Conservation (phyloP, 1,284 basidiomycete genomes). For the Ceratobasidium sp. region DNA sequence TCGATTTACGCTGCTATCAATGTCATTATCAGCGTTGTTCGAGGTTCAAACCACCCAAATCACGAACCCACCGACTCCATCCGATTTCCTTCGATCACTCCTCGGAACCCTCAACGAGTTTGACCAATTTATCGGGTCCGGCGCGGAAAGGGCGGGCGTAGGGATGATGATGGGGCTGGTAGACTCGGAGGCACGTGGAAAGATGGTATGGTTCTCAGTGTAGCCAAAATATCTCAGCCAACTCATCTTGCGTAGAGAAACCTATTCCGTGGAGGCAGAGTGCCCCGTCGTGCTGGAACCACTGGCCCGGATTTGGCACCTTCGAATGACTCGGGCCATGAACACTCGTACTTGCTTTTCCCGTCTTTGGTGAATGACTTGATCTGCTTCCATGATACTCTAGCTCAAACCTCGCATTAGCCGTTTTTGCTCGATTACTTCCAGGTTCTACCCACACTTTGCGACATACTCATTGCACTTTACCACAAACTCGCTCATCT, state of each 20-base stretch:
- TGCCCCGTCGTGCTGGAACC: slow-evolving; percentile 22
- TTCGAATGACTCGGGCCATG: slow-evolving; percentile 31
- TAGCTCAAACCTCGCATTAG: slow-evolving; percentile 53
- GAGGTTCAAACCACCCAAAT: slow-evolving; percentile 64
- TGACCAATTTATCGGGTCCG: slow-evolving; percentile 60
- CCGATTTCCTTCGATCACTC: slow-evolving; percentile 76
- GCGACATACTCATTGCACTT: slow-evolving; percentile 84
- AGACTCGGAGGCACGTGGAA: slow-evolving; percentile 28
- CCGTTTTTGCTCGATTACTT: slow-evolving; percentile 86
- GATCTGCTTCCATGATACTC: background rate
- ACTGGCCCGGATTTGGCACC: background rate
- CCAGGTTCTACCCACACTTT: slow-evolving; percentile 80
- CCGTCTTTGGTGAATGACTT: slow-evolving; percentile 30
- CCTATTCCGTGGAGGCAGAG: slow-evolving; percentile 21
- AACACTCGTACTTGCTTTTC: slow-evolving; percentile 36
- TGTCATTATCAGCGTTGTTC: slow-evolving; percentile 80
- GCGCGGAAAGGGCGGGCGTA: slow-evolving; percentile 32
- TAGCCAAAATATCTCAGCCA: background rate
- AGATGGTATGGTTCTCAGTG: slow-evolving; percentile 59
- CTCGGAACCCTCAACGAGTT: slow-evolving; percentile 75
- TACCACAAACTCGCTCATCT: slow-evolving; percentile 72
- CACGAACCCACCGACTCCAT: slow-evolving; percentile 57
- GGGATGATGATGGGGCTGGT: slow-evolving; percentile 40
- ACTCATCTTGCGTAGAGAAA: slow-evolving; percentile 15
- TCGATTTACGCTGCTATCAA: slow-evolving; percentile 79